These are phyloP conservation scores for Uronychia setigera DNA, from an alignment of 73 alveolate species.

Conservation along the genomic window DNA sequence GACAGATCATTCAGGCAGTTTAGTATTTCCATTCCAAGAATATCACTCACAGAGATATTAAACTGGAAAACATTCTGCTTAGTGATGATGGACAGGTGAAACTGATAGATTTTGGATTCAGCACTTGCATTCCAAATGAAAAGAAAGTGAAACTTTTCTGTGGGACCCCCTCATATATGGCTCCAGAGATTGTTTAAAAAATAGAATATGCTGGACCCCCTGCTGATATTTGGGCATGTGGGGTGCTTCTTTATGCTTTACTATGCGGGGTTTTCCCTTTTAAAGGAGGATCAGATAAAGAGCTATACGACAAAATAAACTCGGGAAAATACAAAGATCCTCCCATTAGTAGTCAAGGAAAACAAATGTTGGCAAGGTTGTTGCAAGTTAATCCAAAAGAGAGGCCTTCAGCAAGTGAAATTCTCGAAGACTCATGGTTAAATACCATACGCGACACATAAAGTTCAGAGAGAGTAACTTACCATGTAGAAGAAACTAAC, in stretches of 20 bases:
- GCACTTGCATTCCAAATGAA: slow-evolving; percentile 74
- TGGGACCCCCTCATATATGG: slow-evolving; percentile 86
- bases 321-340: slow-evolving; percentile 9
- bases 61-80: slow-evolving; percentile 85
- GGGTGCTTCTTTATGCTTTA: slow-evolving; percentile 67
- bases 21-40: slow-evolving; percentile 81
- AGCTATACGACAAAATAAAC: slow-evolving; percentile 70
- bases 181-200: slow-evolving; percentile 81
- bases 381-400: slow-evolving; percentile 12
- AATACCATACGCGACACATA: too few relatives aligned
- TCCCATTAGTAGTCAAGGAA: neutral
- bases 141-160: slow-evolving; percentile 74
- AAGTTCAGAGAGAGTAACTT: neutral
- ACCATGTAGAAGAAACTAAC: neutral
- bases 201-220: slow-evolving; percentile 78
- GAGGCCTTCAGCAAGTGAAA: slow-evolving; percentile 18
- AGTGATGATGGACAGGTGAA: slow-evolving; percentile 63
- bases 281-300: slow-evolving; percentile 74
- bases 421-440: slow-evolving; percentile 19
- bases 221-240: slow-evolving; percentile 86
- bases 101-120: slow-evolving; percentile 79
- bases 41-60: slow-evolving; percentile 90
- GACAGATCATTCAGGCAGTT: slow-evolving; percentile 79
- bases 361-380: neutral
- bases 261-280: slow-evolving; percentile 78